Conservation (phyloP, 2,329 filamentous ascomycete species). For the Proliferodiscus dingleyae region DNA sequence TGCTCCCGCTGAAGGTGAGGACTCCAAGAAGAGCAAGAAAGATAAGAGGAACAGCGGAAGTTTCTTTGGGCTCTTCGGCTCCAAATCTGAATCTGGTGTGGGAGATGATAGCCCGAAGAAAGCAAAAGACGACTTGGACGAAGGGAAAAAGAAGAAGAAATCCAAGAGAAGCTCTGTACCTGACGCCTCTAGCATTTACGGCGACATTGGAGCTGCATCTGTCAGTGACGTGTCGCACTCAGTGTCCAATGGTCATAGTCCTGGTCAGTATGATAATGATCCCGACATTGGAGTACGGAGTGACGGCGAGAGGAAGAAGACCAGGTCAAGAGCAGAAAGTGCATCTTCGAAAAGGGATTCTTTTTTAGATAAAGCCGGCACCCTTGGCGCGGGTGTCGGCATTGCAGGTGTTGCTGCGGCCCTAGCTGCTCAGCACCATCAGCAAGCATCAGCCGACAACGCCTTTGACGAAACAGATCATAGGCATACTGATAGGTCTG, state of each 20-base stretch:
- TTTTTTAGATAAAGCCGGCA: slow-evolving; percentile 71
- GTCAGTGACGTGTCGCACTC: slow-evolving; percentile 22
- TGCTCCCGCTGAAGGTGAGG: slow-evolving; percentile 34
- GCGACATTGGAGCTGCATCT: slow-evolving; percentile 19
- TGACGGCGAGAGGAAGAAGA: slow-evolving; percentile 27
- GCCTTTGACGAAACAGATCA: slow-evolving; percentile 21
- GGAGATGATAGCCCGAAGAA: slow-evolving; percentile 23
- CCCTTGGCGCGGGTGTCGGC: slow-evolving; percentile 66
- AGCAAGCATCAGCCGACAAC: slow-evolving; percentile 32
- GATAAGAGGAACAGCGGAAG: slow-evolving; percentile 38
- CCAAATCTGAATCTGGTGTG: slow-evolving; percentile 29
- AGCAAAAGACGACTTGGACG: slow-evolving; percentile 26
- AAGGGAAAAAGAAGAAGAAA: slow-evolving; percentile 30
- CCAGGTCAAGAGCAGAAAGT: slow-evolving; percentile 23
- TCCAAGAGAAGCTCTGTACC: slow-evolving; percentile 28
- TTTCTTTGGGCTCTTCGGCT: slow-evolving; percentile 40
- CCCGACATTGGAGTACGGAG: slow-evolving; percentile 17
- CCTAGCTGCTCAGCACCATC: slow-evolving; percentile 31
- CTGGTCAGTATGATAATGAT: slow-evolving; percentile 21
- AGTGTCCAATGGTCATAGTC: slow-evolving; percentile 23
- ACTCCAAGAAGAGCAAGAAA: slow-evolving; percentile 35
- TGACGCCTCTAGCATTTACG: slow-evolving; percentile 24
- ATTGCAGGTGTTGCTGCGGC: slow-evolving; percentile 44
- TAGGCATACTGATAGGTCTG: slow-evolving; percentile 5
- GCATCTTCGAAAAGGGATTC: slow-evolving; percentile 40